These are phyloP conservation scores for Penicillium sp. DNA, from an alignment of 2,329 filamentous ascomycete genomes.

Conservation along the genomic window DNA sequence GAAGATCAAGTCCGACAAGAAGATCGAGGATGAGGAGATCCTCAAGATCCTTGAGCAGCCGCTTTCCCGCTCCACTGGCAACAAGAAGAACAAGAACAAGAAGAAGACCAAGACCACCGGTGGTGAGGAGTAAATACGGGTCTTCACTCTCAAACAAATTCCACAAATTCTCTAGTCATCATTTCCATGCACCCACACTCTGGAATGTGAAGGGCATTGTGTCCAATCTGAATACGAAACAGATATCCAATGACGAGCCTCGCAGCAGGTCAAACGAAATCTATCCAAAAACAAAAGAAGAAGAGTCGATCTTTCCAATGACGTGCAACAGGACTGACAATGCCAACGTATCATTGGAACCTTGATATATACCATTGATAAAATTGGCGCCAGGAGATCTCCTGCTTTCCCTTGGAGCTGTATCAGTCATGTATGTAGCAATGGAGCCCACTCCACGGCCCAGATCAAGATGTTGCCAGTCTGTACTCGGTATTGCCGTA, in stretches of 20 bases:
- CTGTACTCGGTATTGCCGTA: not conserved
- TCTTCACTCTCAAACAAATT: constrained; percentile 28
- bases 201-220: constrained; percentile 16
- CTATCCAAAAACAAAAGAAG: constrained; percentile 15
- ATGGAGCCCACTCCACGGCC: constrained; percentile 6
- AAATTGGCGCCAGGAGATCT: constrained; percentile 2
- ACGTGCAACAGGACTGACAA: constrained; percentile 5
- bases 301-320: constrained; percentile 11
- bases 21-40: constrained; percentile 93
- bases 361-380: constrained; percentile 11
- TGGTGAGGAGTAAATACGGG: constrained; percentile 43
- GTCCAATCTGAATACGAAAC: constrained; percentile 20
- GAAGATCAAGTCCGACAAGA: constrained; percentile 93
- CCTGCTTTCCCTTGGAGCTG: constrained; percentile 2
- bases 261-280: constrained; percentile 16
- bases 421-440: constrained; percentile 15
- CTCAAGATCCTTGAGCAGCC: constrained; percentile 92
- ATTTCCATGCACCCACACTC: constrained; percentile 18
- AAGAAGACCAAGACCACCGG: constrained; percentile 63
- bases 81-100: constrained; percentile 87
- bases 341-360: constrained; percentile 3
- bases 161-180: constrained; percentile 18
- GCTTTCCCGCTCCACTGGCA: constrained; percentile 57
- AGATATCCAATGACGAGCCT: constrained; percentile 26
- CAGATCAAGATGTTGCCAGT: constrained; percentile 16